Evolutionary conservation across 1,284 basidiomycete genomes (phyloP), one percentile per base, ranked within the genome.

Genomic region (Spongiforma sp.): DNA sequence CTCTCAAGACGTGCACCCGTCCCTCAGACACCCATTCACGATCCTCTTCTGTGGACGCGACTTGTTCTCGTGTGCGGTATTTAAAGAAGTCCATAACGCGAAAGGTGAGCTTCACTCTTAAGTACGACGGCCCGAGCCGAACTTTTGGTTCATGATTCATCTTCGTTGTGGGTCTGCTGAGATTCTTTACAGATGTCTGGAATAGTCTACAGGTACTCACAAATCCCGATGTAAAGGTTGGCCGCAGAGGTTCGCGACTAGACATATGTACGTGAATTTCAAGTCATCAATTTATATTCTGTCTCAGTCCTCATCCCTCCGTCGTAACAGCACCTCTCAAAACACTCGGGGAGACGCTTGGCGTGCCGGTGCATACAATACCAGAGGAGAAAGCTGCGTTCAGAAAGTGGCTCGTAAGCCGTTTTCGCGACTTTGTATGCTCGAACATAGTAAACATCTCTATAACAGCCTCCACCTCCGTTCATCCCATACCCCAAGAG

Each of bases 31-130:
- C 21, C 78, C 76, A 17, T 86, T 82, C 65, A 77, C 79, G 14
- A 77, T 88, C 55, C 75, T 88, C 11, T 87, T 87, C 72, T 81
- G 84, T 63, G 87, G 86, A 54, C 81, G 85, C 19, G 87, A 88
- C 70, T 77, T 80, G 52, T 88, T 88, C 69, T 88, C 86, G n/a
- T 85, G 85, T 59, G 61, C 69, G 1, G 82, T 86, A 4, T 76
- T 88, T 43, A 69, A 79, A 33, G 72, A 79, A 32, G 59, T 87
- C 2, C 67, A 84, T 60, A 63, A 66, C 10, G 79, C 81, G 5
- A 69, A 68, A 68, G 84, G 85, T 83, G 61, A 56, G 75, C 14
- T 37, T 56, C 30, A 53, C 28, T 10, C 36, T 63, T n/a, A 9
- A 33, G 17, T 32, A 11, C 39, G n/a, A n/a, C n/a, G n/a, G n/a